Evolutionary conservation across 2,329 filamentous ascomycete species (phyloP), one percentile per base, ranked within the genome.

Genomic region (Pseudofabraea citricarpa): DNA sequence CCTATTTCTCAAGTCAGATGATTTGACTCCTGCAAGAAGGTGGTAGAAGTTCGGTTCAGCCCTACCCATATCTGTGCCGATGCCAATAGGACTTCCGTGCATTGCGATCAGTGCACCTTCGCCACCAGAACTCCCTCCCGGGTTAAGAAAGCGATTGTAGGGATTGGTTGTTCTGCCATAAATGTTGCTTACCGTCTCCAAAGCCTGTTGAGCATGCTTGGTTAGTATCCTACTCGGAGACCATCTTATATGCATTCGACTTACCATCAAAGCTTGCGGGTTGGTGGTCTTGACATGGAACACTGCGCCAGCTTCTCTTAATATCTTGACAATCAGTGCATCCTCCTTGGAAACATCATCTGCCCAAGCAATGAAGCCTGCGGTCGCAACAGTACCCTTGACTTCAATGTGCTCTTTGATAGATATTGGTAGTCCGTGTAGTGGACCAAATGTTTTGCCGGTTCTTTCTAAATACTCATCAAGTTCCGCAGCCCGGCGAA

Each of bases 391-490:
- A 22, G 69, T 26, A 67, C 10, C 74, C 29, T 32, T 32, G 29
- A 32, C 8, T 12, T 32, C 7, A 15, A 32, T 8, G 9, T 32
- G 29, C 2, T 32, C 29, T 15, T 3, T 64, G 8, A 32, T 7
- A 3, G 29, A 32, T 18, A 78, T 65, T 1, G 75, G 75, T 1
- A 78, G 61, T 3, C 79, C 80, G 60, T 83, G 79, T 5, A 84
- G 64, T 7, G 79, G 77, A 0, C 80, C 79, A 2, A 73, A 49
- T 0, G 70, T 58, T 49, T 64, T 59, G 1, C 66, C 62, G 6
- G 64, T 62, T 8, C 46, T 44, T 3, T 56, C 47, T 3, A 67
- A 49, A 40, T 69, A 56, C 3, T 64, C 56, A 53, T 79, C 75
- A 3, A 76, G 57, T 9, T 58, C 23, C n/a, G 54, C 51, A 0